Conservation (phyloP, 805 yeast genomes). For the Grigorovia transvaalensis region DNA sequence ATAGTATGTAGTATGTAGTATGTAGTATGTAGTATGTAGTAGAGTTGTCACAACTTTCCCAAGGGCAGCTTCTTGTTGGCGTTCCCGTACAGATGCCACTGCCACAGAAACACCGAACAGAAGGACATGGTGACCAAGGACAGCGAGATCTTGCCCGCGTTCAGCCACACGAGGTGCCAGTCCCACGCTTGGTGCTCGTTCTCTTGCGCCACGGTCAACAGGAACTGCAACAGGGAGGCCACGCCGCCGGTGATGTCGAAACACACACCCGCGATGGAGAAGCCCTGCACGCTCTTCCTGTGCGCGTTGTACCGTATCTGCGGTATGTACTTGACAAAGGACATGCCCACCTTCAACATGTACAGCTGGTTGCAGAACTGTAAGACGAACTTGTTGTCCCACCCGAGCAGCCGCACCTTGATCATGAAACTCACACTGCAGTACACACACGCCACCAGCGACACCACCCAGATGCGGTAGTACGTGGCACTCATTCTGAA, state of each 20-base stretch:
- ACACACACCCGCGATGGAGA: conserved; percentile 51
- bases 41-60: background rate
- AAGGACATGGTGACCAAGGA: conserved; percentile 32
- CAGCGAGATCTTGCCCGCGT: conserved; percentile 33
- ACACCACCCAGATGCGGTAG: conserved; percentile 9
- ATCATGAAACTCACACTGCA: background rate
- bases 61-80: background rate
- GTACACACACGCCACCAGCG: conserved; percentile 7
- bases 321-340: conserved; percentile 53
- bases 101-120: conserved; percentile 31
- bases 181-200: conserved; percentile 10
- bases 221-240: conserved; percentile 22
- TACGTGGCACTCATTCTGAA: conserved; percentile 22
- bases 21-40: background rate
- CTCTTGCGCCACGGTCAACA: conserved; percentile 13
- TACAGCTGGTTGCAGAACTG: conserved; percentile 20
- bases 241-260: conserved; percentile 32
- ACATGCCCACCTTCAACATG: conserved; percentile 36
- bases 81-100: conserved; percentile 23
- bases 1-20: background rate
- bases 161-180: conserved; percentile 20
- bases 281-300: conserved; percentile 74
- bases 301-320: conserved; percentile 74
- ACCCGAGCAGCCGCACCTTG: conserved; percentile 5
- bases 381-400: conserved; percentile 17